Percentiles rank a stretch among this genome's conserved stretches.
phyloP scores from a whole-genome alignment of 1,284 basidiomycete genomes.

The Moesziomyces sp. region DNA sequence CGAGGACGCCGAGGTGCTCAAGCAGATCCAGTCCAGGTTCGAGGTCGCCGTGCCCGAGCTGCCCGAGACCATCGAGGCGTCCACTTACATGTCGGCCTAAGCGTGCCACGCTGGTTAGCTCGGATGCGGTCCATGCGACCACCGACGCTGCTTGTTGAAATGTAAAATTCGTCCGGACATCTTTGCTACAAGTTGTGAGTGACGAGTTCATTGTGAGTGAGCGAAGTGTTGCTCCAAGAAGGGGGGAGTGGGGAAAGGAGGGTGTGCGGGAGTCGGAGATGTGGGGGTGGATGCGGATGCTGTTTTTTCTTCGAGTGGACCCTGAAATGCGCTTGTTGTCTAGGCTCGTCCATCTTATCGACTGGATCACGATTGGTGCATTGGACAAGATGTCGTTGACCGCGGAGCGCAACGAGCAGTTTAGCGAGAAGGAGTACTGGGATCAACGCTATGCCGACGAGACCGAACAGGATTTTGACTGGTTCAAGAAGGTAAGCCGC shows the following conservation, averaged over 20 bases:
- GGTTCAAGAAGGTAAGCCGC: conserved; percentile 55
- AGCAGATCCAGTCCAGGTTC: conserved; percentile 87
- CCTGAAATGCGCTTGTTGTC: conserved; percentile 8
- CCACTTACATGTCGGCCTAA: conserved; percentile 68
- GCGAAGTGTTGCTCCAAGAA: too few relatives aligned
- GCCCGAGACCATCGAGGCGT: conserved; percentile 88
- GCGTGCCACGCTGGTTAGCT: too few relatives aligned
- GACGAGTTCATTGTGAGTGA: too few relatives aligned
- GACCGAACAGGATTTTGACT: conserved; percentile 54
- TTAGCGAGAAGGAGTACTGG: conserved; percentile 58
- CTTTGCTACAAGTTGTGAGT: too few relatives aligned
- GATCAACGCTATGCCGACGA: conserved; percentile 54
- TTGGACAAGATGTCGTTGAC: conserved; percentile 30
- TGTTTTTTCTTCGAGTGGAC: conserved; percentile 8
- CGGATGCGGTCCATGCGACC: too few relatives aligned
- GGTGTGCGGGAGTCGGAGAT: conserved; percentile 10
- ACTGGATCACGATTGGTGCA: background rate
- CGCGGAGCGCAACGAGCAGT: conserved; percentile 54
- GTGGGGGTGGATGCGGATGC: background rate
- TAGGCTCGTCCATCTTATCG: background rate
- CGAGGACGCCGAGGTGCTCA: conserved; percentile 91
- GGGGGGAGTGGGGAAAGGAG: background rate
- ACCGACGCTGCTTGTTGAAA: too few relatives aligned
- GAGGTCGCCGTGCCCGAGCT: conserved; percentile 92
- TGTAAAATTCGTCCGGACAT: too few relatives aligned